A percentile compares a stretch with the other conserved stretches of the same genome.
Conservation (phyloP, 352 stramenopile species). For the Globisporangium cederbergense region DNA sequence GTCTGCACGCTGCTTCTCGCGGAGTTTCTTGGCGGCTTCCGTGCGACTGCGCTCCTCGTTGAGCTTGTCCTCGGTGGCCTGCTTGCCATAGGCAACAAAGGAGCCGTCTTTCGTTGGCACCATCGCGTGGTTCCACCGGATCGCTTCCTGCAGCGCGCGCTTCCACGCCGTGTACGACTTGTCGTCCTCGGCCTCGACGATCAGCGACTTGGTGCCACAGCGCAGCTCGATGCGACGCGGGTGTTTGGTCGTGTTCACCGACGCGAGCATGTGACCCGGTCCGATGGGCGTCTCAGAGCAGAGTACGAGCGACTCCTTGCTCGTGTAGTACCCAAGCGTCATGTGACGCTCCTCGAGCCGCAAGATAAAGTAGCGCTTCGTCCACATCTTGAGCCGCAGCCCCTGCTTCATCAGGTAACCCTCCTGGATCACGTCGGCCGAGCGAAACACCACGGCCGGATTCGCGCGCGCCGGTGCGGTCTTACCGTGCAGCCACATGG, state of each 20-base stretch:
- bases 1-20: slow-evolving; percentile 71
- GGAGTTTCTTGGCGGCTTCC: slow-evolving; percentile 69
- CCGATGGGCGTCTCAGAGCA: slow-evolving; percentile 84
- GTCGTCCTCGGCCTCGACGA: slow-evolving; percentile 71
- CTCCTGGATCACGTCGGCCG: slow-evolving; percentile 82
- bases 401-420: slow-evolving; percentile 85
- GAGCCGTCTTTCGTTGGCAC: slow-evolving; percentile 73
- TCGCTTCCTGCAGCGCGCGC: slow-evolving; percentile 71
- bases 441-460: slow-evolving; percentile 67
- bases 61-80: slow-evolving; percentile 65
- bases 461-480: slow-evolving; percentile 41
- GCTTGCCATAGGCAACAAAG: slow-evolving; percentile 79
- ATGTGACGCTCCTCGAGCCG: slow-evolving; percentile 86
- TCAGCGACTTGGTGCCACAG: slow-evolving; percentile 69
- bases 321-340: slow-evolving; percentile 85
- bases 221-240: slow-evolving; percentile 63
- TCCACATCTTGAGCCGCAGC: slow-evolving; percentile 76
- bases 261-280: slow-evolving; percentile 48
- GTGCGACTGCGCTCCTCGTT: slow-evolving; percentile 66
- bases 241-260: slow-evolving; percentile 48
- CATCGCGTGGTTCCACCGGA: slow-evolving; percentile 87
- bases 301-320: slow-evolving; percentile 73
- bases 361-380: slow-evolving; percentile 83
- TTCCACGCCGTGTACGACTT: slow-evolving; percentile 56
- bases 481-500: slow-evolving; percentile 85